These are phyloP conservation scores for Trichoderma citrinoviride DNA, from an alignment of 2,329 filamentous ascomycete genomes.

Conservation along the genomic window DNA sequence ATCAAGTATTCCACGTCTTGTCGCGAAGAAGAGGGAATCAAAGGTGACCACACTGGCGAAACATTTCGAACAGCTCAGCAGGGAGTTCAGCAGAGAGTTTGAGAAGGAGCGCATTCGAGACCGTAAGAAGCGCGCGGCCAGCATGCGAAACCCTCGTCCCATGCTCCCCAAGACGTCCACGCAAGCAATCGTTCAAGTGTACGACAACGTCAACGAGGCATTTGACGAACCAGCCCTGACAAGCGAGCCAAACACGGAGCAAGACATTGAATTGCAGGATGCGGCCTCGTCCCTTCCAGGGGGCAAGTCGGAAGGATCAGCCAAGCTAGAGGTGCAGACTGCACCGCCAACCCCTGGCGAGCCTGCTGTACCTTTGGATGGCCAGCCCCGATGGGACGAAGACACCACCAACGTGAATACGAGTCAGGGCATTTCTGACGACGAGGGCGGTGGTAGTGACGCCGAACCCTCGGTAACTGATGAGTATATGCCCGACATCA, in stretches of 20 bases:
- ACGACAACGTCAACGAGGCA: conserved; percentile 88
- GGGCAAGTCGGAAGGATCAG: conserved; percentile 25
- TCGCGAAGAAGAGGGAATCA: conserved; percentile 70
- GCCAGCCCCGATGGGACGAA: conserved; percentile 31
- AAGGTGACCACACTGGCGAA: conserved; percentile 89
- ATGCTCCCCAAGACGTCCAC: conserved; percentile 83
- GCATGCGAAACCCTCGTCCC: conserved; percentile 69
- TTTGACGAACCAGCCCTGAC: conserved; percentile 73
- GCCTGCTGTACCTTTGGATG: conserved; percentile 26
- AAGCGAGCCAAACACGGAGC: conserved; percentile 41
- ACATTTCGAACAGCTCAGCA: conserved; percentile 94
- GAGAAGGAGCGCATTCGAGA: conserved; percentile 90
- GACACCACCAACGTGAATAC: conserved; percentile 31
- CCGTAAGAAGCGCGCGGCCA: conserved; percentile 74
- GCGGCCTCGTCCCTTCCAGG: conserved; percentile 32
- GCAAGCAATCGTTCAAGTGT: conserved; percentile 95
- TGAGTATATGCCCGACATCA: conserved; percentile 62
- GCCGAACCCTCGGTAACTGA: conserved; percentile 67
- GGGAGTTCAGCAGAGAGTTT: conserved; percentile 95
- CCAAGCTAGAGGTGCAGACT: conserved; percentile 26
- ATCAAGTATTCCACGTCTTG: conserved; percentile 88
- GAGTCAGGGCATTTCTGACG: conserved; percentile 62
- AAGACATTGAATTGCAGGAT: conserved; percentile 25
- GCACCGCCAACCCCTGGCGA: conserved; percentile 28
- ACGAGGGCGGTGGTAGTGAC: conserved; percentile 68